Conservation (phyloP, 441 rosid species). For the Pelargonium exstipulatum region DNA sequence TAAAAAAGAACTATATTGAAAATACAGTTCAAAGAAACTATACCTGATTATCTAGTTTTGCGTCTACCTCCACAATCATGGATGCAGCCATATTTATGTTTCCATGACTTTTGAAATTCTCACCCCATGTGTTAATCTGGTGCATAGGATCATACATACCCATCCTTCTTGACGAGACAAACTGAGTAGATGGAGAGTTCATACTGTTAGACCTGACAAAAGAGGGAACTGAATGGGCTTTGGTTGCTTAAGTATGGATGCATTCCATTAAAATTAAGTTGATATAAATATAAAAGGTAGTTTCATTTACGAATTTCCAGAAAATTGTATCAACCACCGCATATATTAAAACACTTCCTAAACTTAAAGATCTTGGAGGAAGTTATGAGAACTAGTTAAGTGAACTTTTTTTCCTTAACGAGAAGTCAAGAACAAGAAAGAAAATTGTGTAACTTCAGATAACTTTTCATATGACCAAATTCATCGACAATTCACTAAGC, state of each 20-base stretch:
- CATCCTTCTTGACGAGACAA: constrained; percentile 63
- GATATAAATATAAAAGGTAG: too few relatives aligned
- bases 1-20: not conserved
- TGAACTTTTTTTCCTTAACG: too few relatives aligned
- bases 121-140: constrained; percentile 85
- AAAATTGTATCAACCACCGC: too few relatives aligned
- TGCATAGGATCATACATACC: constrained; percentile 65
- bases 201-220: constrained; percentile 41
- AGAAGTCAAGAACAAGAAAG: too few relatives aligned
- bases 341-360: too few relatives aligned
- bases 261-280: not conserved
- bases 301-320: too few relatives aligned
- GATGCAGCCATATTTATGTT: constrained; percentile 45
- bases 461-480: not conserved
- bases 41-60: constrained; percentile 64
- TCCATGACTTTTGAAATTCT: constrained; percentile 49
- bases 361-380: too few relatives aligned
- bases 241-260: constrained; percentile 1
- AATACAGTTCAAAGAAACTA: constrained; percentile 12
- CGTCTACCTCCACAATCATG: constrained; percentile 44
- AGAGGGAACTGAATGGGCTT: constrained; percentile 27
- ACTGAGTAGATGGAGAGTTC: constrained; percentile 73
- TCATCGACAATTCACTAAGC: not conserved
- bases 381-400: not conserved
- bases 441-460: too few relatives aligned